Conservation (phyloP, 75 land plant genomes). For the Picea sitchensis region DNA sequence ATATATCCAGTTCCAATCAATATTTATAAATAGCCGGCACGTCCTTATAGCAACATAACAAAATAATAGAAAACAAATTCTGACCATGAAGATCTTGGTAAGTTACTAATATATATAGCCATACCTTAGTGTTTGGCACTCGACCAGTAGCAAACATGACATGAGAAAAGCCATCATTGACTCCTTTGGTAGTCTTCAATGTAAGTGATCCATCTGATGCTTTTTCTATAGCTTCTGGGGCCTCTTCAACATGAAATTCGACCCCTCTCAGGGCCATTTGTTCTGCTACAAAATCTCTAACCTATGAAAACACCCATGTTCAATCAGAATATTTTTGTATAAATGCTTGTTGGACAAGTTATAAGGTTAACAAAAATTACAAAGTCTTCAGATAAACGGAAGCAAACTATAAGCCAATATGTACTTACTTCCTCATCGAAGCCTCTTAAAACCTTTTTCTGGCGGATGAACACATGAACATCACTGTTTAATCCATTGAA, state of each 20-base stretch:
- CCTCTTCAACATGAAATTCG: conserved; percentile 88
- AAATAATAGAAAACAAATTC: neutral
- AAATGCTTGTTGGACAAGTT: conserved; percentile 1
- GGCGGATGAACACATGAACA: conserved; percentile 86
- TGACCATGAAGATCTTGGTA: neutral
- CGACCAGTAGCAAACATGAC: conserved; percentile 99
- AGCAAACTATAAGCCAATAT: neutral
- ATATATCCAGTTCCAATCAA: neutral
- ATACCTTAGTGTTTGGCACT: conserved; percentile 92
- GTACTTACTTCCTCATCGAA: conserved; percentile 84
- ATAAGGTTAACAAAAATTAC: neutral
- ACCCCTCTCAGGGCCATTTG: conserved; percentile 91
- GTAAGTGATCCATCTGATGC: conserved; percentile 65
- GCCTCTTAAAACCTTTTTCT: conserved; percentile 80
- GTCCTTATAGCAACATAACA: neutral
- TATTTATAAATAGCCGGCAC: neutral
- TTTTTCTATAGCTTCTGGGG: conserved; percentile 83
- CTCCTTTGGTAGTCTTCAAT: conserved; percentile 78
- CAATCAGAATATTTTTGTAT: neutral
- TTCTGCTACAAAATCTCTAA: conserved; percentile 90
- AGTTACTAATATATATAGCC: neutral
- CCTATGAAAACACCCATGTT: conserved; percentile 33
- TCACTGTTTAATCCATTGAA: conserved; percentile 89
- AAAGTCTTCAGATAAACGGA: neutral
- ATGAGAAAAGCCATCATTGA: conserved; percentile 73